These are phyloP conservation scores for Alternaria panax DNA, from an alignment of 2,329 filamentous ascomycete species.

Conservation along the genomic window DNA sequence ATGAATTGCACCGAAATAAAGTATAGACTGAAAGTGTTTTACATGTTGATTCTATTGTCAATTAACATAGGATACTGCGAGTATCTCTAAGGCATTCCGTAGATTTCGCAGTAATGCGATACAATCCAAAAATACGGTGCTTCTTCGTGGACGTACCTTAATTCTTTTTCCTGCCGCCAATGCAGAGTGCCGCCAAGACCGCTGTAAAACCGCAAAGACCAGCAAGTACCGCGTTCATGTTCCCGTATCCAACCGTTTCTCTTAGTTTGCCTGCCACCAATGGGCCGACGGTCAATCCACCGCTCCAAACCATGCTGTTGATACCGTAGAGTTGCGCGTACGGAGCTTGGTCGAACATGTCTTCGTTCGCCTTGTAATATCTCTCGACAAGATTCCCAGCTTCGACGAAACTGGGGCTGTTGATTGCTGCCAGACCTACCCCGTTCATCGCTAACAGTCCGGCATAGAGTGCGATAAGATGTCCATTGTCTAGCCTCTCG, in stretches of 20 bases:
- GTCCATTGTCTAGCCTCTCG: conserved; percentile 19
- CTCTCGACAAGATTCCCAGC: conserved; percentile 62
- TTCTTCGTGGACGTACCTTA: not conserved
- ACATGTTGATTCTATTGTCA: not conserved
- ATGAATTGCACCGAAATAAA: no score
- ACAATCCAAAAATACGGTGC: not conserved
- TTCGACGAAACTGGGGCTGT: conserved; percentile 65
- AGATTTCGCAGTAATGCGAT: not conserved
- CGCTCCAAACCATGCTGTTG: conserved; percentile 68
- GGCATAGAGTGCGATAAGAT: conserved; percentile 57
- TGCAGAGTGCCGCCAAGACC: conserved; percentile 53
- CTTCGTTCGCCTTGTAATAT: conserved; percentile 63
- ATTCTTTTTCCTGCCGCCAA: conserved; percentile 44
- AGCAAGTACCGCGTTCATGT: conserved; percentile 64
- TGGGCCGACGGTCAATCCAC: conserved; percentile 67
- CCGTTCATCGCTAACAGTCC: conserved; percentile 58
- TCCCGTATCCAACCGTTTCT: conserved; percentile 63
- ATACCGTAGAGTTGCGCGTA: conserved; percentile 72
- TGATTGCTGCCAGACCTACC: conserved; percentile 62
- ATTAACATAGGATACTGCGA: not conserved
- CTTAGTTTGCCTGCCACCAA: conserved; percentile 62
- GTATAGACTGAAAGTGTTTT: not conserved
- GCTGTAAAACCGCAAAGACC: conserved; percentile 56
- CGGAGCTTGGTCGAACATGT: conserved; percentile 64
- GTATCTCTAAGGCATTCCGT: not conserved